Conservation (phyloP, 2,329 filamentous ascomycete genomes). For the Clonostachys rhizophaga region DNA sequence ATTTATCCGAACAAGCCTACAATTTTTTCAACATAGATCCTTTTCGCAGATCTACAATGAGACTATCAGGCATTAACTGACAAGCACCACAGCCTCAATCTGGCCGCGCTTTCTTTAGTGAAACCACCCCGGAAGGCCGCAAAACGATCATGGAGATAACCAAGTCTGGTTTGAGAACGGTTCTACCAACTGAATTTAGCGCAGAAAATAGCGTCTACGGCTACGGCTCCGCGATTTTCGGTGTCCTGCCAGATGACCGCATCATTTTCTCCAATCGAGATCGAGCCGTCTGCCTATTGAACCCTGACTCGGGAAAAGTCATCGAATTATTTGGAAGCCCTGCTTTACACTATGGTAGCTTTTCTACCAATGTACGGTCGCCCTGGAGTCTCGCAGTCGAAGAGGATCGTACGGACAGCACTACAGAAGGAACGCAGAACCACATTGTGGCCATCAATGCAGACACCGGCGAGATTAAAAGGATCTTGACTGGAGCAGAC, state of each 20-base stretch:
- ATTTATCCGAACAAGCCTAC: no score
- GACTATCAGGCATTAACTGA: neutral
- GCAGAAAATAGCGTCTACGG: slow-evolving; percentile 43
- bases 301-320: slow-evolving; percentile 26
- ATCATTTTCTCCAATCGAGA: slow-evolving; percentile 42
- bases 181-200: slow-evolving; percentile 36
- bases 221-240: slow-evolving; percentile 43
- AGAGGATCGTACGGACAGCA: slow-evolving; percentile 39
- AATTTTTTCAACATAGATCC: no score
- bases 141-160: slow-evolving; percentile 36
- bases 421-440: slow-evolving; percentile 23
- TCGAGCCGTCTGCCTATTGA: slow-evolving; percentile 34
- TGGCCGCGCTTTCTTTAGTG: slow-evolving; percentile 28
- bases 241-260: slow-evolving; percentile 26
- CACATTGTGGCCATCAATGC: slow-evolving; percentile 32
- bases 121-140: slow-evolving; percentile 32
- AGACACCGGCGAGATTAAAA: slow-evolving; percentile 30
- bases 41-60: no score
- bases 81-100: slow-evolving; percentile 11
- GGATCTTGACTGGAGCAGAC: slow-evolving; percentile 37
- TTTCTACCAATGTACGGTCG: slow-evolving; percentile 29
- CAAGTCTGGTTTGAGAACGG: slow-evolving; percentile 19
- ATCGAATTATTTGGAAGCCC: slow-evolving; percentile 19
- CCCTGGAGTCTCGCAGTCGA: slow-evolving; percentile 44
- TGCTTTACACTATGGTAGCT: slow-evolving; percentile 39